Evolutionary conservation across 768 basidiomycete species (phyloP).

Genomic region (Clavaria fumosa): DNA sequence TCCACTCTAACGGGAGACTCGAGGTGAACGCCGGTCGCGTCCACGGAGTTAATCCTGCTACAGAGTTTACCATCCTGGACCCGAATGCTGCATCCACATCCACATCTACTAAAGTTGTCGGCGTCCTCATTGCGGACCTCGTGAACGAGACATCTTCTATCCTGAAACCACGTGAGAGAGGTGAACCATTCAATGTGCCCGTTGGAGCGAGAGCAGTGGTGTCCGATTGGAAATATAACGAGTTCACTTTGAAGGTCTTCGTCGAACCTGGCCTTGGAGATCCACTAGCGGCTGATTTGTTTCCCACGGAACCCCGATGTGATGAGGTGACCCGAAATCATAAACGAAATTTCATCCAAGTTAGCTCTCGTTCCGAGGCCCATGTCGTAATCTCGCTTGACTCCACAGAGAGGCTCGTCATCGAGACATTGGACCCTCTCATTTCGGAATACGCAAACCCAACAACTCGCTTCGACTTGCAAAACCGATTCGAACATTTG

Average conservation of each 20-base stretch:
- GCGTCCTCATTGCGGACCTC: background rate
- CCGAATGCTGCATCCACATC: background rate
- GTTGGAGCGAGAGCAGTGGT: background rate
- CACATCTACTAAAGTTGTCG: no score
- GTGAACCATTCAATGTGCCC: background rate
- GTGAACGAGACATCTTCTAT: constrained; percentile 1
- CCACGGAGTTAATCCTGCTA: constrained; percentile 5
- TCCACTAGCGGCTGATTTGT: background rate
- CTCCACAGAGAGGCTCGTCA: background rate
- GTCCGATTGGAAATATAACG: constrained; percentile 2
- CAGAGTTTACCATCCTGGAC: constrained; percentile 2
- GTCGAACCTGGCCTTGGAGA: background rate
- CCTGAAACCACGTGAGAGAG: background rate
- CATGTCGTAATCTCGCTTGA: background rate
- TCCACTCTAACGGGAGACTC: background rate
- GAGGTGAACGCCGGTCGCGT: constrained; percentile 3
- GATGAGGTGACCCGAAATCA: background rate
- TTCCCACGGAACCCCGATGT: background rate
- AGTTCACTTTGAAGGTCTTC: background rate
- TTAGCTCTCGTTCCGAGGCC: background rate
- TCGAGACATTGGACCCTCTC: constrained; percentile 1
- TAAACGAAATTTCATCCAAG: background rate
- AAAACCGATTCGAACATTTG: background rate
- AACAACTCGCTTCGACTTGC: background rate
- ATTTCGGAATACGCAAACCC: background rate